Base-by-base conservation (phyloP, 306 rosid species). In the Coriaria nepalensis region DNA sequence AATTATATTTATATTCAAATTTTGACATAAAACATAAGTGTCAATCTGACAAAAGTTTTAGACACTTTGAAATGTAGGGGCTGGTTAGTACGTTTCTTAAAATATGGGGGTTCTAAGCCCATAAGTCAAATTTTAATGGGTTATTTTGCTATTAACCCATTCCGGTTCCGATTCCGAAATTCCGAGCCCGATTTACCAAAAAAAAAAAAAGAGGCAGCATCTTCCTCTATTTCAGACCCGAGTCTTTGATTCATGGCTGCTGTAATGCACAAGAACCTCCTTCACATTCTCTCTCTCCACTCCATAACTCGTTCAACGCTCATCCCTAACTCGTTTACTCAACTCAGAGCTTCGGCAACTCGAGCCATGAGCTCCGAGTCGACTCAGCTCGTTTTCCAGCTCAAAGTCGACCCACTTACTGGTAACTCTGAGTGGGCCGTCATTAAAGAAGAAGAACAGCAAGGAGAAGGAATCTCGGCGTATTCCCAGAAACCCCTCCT, bases 391-490 rank as follows among this genome's bases (percentile, higher is more conserved):
- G 37, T 67, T 59, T 86, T 88, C 63, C 97, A 88, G 76, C 90
- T 88, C 46, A 77, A 73, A 51, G 45, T 76, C 34, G 73, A 88
- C 68, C 86, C 95, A 2, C 70, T 88, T 11, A 80, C 93, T 10
- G 97, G 97, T 5, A 78, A 74, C 74, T 83, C 95, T 6, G 95
- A 88, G 69, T 88, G 97, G 97, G 74, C 81, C 47, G 74, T 88
- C 41, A 81, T 88, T 35, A 86, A 87, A 33, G 94, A 79, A 42
- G 50, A 70, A 20, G 77, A 49, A 29, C 78, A 50, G 33, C 53
- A 55, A 47, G 43, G 15, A 29, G 51, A 56, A 20, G 56, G 43
- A 45, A 52, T 57, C 46, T 6, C 58, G 8, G 48, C 53, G 3
- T 47, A 46, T 11, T 49, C 72, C 56, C 68, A 74, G 48, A 73